These are phyloP conservation scores for Annulohypoxylon maeteangense DNA, from an alignment of 495 filamentous ascomycete genomes.

Conservation along the genomic window DNA sequence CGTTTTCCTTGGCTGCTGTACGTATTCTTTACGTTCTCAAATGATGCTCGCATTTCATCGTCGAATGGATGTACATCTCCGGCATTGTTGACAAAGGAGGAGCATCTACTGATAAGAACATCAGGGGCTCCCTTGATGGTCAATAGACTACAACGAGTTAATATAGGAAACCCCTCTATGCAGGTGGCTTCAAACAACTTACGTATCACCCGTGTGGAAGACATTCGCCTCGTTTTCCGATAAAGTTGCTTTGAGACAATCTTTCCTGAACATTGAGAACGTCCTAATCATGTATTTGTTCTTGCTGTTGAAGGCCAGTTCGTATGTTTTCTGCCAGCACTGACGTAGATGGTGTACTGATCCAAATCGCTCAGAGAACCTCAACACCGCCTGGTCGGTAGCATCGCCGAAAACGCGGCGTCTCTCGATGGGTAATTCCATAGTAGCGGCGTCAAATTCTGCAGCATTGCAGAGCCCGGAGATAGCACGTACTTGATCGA, in stretches of 20 bases:
- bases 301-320: conserved; percentile 80
- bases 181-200: conserved; percentile 28
- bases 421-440: conserved; percentile 61
- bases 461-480: conserved; percentile 75
- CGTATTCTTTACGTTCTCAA: conserved; percentile 66
- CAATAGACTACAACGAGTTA: conserved; percentile 49
- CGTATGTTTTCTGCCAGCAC: conserved; percentile 67
- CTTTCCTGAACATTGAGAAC: conserved; percentile 49
- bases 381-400: conserved; percentile 75
- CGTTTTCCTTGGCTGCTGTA: conserved; percentile 73
- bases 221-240: conserved; percentile 49
- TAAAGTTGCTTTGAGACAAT: conserved; percentile 52
- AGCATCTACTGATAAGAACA: conserved; percentile 67
- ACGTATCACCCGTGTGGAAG: conserved; percentile 57
- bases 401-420: conserved; percentile 75
- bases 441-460: conserved; percentile 71
- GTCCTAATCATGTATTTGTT: conserved; percentile 78
- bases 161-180: not conserved
- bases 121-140: conserved; percentile 75
- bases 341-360: conserved; percentile 60
- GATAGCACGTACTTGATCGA: conserved; percentile 62
- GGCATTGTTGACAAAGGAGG: conserved; percentile 57
- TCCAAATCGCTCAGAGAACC: conserved; percentile 69
- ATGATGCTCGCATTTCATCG: conserved; percentile 44
- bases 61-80: conserved; percentile 60